phyloP scores from a whole-genome alignment of 805 yeast genomes.

The Ogataea siamensis region DNA sequence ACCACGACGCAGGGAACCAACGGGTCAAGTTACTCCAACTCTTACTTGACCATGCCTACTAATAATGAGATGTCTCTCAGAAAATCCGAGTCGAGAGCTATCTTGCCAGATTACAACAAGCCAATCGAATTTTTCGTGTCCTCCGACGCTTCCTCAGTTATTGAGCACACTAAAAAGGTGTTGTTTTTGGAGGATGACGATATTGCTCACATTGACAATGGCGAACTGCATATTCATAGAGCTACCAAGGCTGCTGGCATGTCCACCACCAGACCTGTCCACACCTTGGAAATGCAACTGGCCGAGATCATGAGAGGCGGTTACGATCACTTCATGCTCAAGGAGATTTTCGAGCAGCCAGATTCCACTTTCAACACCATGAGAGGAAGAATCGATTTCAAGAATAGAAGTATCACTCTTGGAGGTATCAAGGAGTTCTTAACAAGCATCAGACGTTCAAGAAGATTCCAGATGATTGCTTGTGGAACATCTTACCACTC shows the following conservation, averaged over 20 bases:
- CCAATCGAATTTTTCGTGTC: slow-evolving; percentile 96
- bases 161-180: slow-evolving; percentile 96
- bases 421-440: slow-evolving; percentile 89
- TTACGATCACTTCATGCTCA: slow-evolving; percentile 95
- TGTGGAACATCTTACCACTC: slow-evolving; percentile 99
- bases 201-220: slow-evolving; percentile 96
- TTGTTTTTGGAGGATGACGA: slow-evolving; percentile 96
- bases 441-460: slow-evolving; percentile 86
- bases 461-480: slow-evolving; percentile 96
- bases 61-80: slow-evolving; percentile 26
- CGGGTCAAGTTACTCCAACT: slow-evolving; percentile 14
- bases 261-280: slow-evolving; percentile 93
- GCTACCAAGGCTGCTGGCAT: slow-evolving; percentile 84
- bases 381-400: slow-evolving; percentile 98
- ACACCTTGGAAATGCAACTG: slow-evolving; percentile 94
- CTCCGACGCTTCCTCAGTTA: slow-evolving; percentile 95
- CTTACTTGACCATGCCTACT: slow-evolving; percentile 19
- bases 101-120: slow-evolving; percentile 84
- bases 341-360: slow-evolving; percentile 98
- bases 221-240: slow-evolving; percentile 97
- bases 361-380: slow-evolving; percentile 97
- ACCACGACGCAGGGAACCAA: slow-evolving; percentile 31
- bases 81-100: slow-evolving; percentile 79
- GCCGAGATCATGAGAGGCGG: slow-evolving; percentile 98
- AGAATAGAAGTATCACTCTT: slow-evolving; percentile 66